Evolutionary conservation across 116 monocot genomes (phyloP), one percentile per base, ranked within the genome.

Genomic region (Iris pallida): DNA sequence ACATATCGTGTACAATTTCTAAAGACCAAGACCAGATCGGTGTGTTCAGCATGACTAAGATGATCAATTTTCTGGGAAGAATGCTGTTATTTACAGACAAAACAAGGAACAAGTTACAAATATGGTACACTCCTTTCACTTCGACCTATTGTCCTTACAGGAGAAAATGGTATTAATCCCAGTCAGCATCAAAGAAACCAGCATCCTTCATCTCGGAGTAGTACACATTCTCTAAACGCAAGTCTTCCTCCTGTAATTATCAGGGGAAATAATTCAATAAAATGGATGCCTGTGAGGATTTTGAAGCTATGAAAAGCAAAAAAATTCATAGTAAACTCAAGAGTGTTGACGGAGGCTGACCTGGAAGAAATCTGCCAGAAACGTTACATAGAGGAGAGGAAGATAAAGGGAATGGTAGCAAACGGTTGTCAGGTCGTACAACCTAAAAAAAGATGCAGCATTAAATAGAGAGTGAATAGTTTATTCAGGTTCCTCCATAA

Each of bases 121-220:
- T 55, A 4, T 17, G 53, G 4, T 53, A 8, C 53, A 18, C 8
- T 16, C 55, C 6, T 11, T 59, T 40, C 59, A n/a, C 59, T 6
- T 7, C 2, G 41, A 59, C 59, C 19, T 12, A 14, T 47, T 2
- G 59, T 7, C 4, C 12, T 9, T 8, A 20, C 8, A 68, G 2
- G 20, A 7, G 49, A 40, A 11, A 1, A 4, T 17, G 45, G 4
- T 42, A 66, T 78, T 75, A 98, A 6, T 98, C 98, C 98, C 93
- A 98, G 69, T 98, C 98, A 63, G 81, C 85, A 70, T 98, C 98
- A 55, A 98, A 98, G 78, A 98, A 98, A 47, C 98, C 98, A 20
- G 93, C 98, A 84, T 98, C 98, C 68, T 90, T 98, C 98, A 98
- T 98, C 74, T 98, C 98, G 0, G 98, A 88, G 75, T 98, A 98